Conservation (phyloP, 257 asterid genomes). For the Jaltomata sinuosa region DNA sequence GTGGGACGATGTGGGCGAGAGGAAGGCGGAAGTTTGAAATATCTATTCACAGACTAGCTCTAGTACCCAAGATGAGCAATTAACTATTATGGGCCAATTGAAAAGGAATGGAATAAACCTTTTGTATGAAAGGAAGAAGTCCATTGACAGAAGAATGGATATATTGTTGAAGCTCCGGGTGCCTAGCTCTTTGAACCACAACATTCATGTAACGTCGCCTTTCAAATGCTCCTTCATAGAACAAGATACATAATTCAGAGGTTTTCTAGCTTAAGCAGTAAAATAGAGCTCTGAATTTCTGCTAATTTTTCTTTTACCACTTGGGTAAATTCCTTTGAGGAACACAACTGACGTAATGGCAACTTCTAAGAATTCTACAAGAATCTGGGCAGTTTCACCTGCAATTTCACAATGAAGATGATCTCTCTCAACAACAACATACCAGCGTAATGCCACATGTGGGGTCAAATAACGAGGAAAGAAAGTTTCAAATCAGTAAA, state of each 20-base stretch:
- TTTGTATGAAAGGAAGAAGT: slow-evolving; percentile 62
- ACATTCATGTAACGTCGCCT: slow-evolving; percentile 79
- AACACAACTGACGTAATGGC: slow-evolving; percentile 76
- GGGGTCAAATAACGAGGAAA: background rate
- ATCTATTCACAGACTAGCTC: background rate
- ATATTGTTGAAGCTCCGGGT: slow-evolving; percentile 66
- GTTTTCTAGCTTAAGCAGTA: background rate
- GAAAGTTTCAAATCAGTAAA: background rate
- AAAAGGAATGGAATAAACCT: slow-evolving; percentile 27
- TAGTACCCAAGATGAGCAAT: background rate
- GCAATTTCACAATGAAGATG: slow-evolving; percentile 6
- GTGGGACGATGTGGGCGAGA: background rate
- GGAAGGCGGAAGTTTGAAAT: background rate
- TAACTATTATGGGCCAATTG: background rate
- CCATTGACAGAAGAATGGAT: slow-evolving; percentile 62
- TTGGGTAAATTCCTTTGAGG: slow-evolving; percentile 79
- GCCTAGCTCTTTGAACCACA: slow-evolving; percentile 74
- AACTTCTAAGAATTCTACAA: slow-evolving; percentile 73
- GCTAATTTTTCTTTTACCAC: slow-evolving; percentile 26
- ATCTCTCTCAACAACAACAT: background rate
- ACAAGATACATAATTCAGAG: background rate
- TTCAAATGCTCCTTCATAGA: slow-evolving; percentile 64
- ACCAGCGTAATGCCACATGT: too few species aligned
- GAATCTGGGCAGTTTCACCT: slow-evolving; percentile 59
- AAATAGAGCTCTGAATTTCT: background rate